These are phyloP conservation scores for Cajanus cajan DNA, from an alignment of 306 rosid species.

Conservation along the genomic window DNA sequence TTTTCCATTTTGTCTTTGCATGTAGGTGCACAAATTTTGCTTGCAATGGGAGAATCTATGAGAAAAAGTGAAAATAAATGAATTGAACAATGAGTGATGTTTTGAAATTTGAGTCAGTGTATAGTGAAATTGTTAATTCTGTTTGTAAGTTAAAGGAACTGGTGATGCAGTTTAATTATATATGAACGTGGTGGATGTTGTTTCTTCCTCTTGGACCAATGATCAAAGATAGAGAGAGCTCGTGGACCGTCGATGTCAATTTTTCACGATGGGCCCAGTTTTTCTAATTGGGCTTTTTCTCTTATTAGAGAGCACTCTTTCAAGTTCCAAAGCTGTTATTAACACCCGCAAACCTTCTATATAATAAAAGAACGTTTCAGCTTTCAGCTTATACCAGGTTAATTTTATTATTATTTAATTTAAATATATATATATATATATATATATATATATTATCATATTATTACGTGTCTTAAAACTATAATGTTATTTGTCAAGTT, in stretches of 20 bases:
- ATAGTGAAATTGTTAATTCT: not conserved
- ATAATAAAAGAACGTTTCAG: too few relatives aligned
- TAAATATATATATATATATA: too few relatives aligned
- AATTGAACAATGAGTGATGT: not conserved
- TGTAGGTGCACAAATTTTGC: not conserved
- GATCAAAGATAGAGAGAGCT: constrained; percentile 16
- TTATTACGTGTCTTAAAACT: too few relatives aligned
- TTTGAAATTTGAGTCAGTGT: not conserved
- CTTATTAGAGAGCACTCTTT: not conserved
- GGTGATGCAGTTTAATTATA: not conserved
- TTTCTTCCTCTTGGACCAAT: constrained; percentile 15
- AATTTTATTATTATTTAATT: too few relatives aligned
- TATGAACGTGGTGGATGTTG: not conserved
- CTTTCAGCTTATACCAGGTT: too few relatives aligned
- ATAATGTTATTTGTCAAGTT: too few relatives aligned
- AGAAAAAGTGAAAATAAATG: not conserved
- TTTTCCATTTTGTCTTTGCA: constrained; percentile 17
- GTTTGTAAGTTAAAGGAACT: not conserved
- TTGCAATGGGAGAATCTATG: not conserved
- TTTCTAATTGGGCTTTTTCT: not conserved
- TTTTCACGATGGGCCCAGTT: not conserved
- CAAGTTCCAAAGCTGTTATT: too few relatives aligned
- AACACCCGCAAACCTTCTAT: too few relatives aligned
- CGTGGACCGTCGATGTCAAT: not conserved
- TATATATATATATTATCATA: too few relatives aligned